A percentile compares a stretch with the other conserved stretches of the same genome.
phyloP scores from a whole-genome alignment of 352 stramenopile genomes.

The Globisporangium spinosum region DNA sequence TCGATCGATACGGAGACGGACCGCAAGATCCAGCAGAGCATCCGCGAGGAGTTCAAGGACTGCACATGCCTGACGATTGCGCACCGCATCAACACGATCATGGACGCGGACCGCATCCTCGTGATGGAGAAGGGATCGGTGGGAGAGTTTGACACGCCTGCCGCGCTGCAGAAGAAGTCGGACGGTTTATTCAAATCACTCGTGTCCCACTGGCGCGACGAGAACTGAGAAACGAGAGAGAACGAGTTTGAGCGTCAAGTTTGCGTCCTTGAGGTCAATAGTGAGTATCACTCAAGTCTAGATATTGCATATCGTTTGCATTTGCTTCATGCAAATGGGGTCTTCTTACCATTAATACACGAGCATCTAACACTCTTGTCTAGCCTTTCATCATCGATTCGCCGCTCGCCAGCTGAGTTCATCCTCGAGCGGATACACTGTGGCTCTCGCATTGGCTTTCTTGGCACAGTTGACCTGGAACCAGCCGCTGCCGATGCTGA shows the following conservation, averaged over 20 bases:
- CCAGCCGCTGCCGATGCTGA: background rate
- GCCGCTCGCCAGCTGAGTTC: conserved; percentile 1
- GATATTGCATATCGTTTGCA: conserved; percentile 1
- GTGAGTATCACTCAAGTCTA: background rate
- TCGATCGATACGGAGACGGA: conserved; percentile 90
- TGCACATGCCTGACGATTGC: conserved; percentile 96
- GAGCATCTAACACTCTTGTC: background rate
- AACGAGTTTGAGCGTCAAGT: background rate
- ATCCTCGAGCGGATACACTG: conserved; percentile 7
- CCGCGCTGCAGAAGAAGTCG: conserved; percentile 57
- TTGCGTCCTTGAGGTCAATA: background rate
- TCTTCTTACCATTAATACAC: background rate
- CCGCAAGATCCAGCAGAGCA: conserved; percentile 87
- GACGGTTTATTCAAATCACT: conserved; percentile 72
- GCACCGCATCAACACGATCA: conserved; percentile 96
- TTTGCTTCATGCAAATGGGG: background rate
- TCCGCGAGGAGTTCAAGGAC: conserved; percentile 91
- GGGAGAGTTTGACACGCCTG: conserved; percentile 92
- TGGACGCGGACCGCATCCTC: conserved; percentile 94
- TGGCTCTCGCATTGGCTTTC: background rate
- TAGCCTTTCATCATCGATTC: background rate
- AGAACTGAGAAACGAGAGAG: conserved; percentile 10
- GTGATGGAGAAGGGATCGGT: conserved; percentile 93
- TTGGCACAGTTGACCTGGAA: conserved; percentile 13
- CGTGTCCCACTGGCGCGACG: conserved; percentile 74